A percentile compares a stretch with the other conserved stretches of the same genome.
These are phyloP conservation scores for Leishmania tarentolae DNA, from an alignment of 208 protist species.

Conservation along the genomic window DNA sequence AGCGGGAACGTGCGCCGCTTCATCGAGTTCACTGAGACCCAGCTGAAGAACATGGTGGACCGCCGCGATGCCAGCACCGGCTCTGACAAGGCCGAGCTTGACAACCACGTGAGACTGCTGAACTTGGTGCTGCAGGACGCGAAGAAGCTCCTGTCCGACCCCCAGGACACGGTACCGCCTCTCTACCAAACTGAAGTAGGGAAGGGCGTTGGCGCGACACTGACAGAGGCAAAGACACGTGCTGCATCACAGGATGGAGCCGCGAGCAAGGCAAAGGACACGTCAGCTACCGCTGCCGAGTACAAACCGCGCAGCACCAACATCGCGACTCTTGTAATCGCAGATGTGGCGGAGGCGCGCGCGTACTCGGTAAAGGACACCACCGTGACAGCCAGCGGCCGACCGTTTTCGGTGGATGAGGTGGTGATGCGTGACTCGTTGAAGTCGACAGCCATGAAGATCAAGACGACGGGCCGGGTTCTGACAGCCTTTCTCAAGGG, in stretches of 20 bases:
- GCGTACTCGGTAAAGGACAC: constrained; percentile 29
- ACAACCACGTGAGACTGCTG: constrained; percentile 39
- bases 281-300: neutral
- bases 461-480: constrained; percentile 30
- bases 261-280: neutral
- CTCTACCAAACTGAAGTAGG: constrained; percentile 39
- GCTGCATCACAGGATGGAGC: neutral
- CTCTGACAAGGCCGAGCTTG: constrained; percentile 27
- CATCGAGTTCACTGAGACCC: constrained; percentile 44
- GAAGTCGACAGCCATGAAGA: constrained; percentile 20
- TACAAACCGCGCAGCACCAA: constrained; percentile 30
- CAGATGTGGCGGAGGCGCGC: constrained; percentile 24
- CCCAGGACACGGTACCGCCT: constrained; percentile 34
- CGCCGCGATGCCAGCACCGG: constrained; percentile 25
- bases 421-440: constrained; percentile 28
- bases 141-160: constrained; percentile 43
- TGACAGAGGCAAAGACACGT: neutral
- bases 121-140: constrained; percentile 39
- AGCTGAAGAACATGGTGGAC: constrained; percentile 30
- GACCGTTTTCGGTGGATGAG: constrained; percentile 46
- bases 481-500: constrained; percentile 47
- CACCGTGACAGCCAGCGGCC: constrained; percentile 30
- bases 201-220: neutral
- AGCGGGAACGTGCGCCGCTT: constrained; percentile 72
- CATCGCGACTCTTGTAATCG: constrained; percentile 33